phyloP scores from a whole-genome alignment of 1,139 yeast species.

The Candida gigantensis region DNA sequence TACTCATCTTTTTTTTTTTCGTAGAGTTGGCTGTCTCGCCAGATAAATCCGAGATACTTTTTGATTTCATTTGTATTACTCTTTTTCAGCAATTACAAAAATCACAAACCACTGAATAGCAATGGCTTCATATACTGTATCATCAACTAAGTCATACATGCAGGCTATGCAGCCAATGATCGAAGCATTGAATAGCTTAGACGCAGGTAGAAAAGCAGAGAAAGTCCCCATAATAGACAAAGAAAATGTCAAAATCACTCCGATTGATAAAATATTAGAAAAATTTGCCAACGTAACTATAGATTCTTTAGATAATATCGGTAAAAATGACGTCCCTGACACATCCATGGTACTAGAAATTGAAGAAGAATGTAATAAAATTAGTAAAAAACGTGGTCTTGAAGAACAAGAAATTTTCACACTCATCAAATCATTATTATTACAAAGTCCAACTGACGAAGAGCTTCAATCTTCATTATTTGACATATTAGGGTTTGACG shows the following conservation, averaged over 20 bases:
- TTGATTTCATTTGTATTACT: too few species aligned
- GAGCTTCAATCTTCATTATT: constrained; percentile 67
- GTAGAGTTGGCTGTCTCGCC: too few species aligned
- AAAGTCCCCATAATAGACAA: constrained; percentile 36
- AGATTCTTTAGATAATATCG: constrained; percentile 28
- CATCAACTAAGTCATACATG: constrained; percentile 77
- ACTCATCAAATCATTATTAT: constrained; percentile 28
- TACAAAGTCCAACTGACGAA: constrained; percentile 48
- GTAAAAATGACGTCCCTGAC: constrained; percentile 18
- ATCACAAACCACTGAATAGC: too few species aligned
- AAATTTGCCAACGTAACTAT: constrained; percentile 35
- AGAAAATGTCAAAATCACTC: constrained; percentile 30
- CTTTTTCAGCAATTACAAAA: too few species aligned
- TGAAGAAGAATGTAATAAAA: constrained; percentile 27
- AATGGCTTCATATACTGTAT: constrained; percentile 46
- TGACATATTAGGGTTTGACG: constrained; percentile 83
- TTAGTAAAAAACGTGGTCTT: constrained; percentile 30
- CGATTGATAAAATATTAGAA: constrained; percentile 28
- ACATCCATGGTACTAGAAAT: constrained; percentile 18
- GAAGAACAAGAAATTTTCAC: constrained; percentile 24
- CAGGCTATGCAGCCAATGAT: constrained; percentile 73
- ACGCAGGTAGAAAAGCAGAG: constrained; percentile 21
- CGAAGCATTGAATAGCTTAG: constrained; percentile 39
- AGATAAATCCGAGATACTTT: too few species aligned
- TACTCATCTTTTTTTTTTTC: too few species aligned